Conservation (phyloP, 805 yeast species). For the Zygosaccharomyces bisporus region DNA sequence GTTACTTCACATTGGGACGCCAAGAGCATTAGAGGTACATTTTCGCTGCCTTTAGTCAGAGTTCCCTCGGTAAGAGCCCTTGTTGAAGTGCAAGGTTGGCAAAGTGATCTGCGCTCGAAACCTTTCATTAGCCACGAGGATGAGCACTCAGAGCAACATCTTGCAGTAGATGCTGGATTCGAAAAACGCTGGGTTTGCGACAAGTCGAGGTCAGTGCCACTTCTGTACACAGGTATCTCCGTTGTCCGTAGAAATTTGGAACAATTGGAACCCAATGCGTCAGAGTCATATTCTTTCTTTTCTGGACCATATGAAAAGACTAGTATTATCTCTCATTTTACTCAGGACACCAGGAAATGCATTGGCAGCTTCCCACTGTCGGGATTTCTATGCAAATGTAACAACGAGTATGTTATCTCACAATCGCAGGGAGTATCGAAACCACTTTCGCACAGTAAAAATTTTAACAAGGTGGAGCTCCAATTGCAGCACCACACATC, state of each 20-base stretch:
- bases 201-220: slow-evolving; percentile 21
- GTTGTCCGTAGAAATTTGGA: slow-evolving; percentile 53
- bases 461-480: slow-evolving; percentile 32
- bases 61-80: slow-evolving; percentile 46
- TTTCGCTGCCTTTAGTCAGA: slow-evolving; percentile 44
- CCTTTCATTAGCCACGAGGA: slow-evolving; percentile 14
- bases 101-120: slow-evolving; percentile 33
- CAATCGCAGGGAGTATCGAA: slow-evolving; percentile 32
- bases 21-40: slow-evolving; percentile 48
- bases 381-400: slow-evolving; percentile 43
- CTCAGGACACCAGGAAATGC: slow-evolving; percentile 44
- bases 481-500: slow-evolving; percentile 37
- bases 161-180: slow-evolving; percentile 51
- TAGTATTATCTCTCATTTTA: slow-evolving; percentile 41
- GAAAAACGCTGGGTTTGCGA: slow-evolving; percentile 35
- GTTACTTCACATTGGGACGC: slow-evolving; percentile 43
- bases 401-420: slow-evolving; percentile 46
- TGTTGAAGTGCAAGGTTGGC: slow-evolving; percentile 41
- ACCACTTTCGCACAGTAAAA: slow-evolving; percentile 26
- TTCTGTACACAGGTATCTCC: slow-evolving; percentile 52
- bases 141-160: slow-evolving; percentile 17
- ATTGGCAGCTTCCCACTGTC: slow-evolving; percentile 42
- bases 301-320: slow-evolving; percentile 59
- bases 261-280: slow-evolving; percentile 48
- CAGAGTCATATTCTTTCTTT: slow-evolving; percentile 15